These are phyloP conservation scores for Mycosarcoma mackinlayi DNA, from an alignment of 1,284 basidiomycete genomes.

Conservation along the genomic window DNA sequence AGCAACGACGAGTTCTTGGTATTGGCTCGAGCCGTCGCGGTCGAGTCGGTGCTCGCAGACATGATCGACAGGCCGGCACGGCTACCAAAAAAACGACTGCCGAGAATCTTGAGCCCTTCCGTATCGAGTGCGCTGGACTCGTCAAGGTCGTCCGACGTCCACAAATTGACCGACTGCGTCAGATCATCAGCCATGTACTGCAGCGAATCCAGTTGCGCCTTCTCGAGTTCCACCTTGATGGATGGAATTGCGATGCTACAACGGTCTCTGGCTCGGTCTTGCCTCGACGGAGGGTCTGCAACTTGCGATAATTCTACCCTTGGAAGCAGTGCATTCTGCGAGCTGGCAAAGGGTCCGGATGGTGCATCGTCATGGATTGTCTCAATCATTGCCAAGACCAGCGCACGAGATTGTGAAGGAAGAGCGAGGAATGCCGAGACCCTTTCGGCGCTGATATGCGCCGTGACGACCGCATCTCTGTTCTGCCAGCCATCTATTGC, in stretches of 20 bases:
- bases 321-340: slow-evolving; percentile 6
- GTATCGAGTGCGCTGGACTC: slow-evolving; percentile 29
- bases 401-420: slow-evolving; percentile 21
- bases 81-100: slow-evolving; percentile 57
- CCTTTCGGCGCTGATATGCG: slow-evolving; percentile 17
- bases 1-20: slow-evolving; percentile 27
- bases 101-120: slow-evolving; percentile 52
- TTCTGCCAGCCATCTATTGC: slow-evolving; percentile 1
- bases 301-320: slow-evolving; percentile 12
- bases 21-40: slow-evolving; percentile 24
- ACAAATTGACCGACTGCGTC: slow-evolving; percentile 40
- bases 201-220: slow-evolving; percentile 50
- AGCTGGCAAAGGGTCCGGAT: slow-evolving; percentile 5
- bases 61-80: slow-evolving; percentile 44
- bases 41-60: slow-evolving; percentile 50
- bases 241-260: slow-evolving; percentile 35
- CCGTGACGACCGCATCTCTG: slow-evolving; percentile 9
- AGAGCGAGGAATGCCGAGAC: slow-evolving; percentile 29
- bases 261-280: slow-evolving; percentile 16
- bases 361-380: slow-evolving; percentile 8
- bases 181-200: slow-evolving; percentile 59
- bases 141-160: slow-evolving; percentile 24
- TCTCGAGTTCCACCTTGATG: slow-evolving; percentile 37
- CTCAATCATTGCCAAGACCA: slow-evolving; percentile 30
- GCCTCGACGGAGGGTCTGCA: not conserved